Base-by-base conservation (phyloP, 768 basidiomycete species). In the Amylocystis lapponica region DNA sequence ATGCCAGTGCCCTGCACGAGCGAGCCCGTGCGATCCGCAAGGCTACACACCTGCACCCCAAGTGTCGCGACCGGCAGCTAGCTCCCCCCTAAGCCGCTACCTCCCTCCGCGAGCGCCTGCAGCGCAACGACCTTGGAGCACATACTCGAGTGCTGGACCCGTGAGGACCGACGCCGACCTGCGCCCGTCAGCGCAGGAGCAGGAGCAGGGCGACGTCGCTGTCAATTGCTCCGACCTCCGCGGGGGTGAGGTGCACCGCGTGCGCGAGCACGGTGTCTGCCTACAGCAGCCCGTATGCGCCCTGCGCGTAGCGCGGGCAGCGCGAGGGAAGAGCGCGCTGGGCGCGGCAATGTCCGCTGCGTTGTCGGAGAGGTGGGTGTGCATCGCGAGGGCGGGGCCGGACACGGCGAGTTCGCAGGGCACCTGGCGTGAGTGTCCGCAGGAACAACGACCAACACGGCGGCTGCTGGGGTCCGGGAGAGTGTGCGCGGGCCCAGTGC, bases 341-440 rank as follows among this genome's bases (percentile, higher is more conserved):
- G 86, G 82, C 52, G 76, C 75, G 20, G 64, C 68, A 42, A 95
- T 69, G 62, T 98, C 95, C 16, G 69, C 57, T 2, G 57, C 64
- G 60, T 92, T 95, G 67, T 98, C 95, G 12, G 85, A 79, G 33
- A 97, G 81, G 61, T 97, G 95, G 2, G 95, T 97, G 65, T 98
- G 95, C 39, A 96, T 86, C 40, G 75, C 74, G 26, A 98, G 70
- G 1, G 64, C 49, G 3, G 79, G 73, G 53, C 86, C 76, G 3
- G 69, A 58, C 17, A 65, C 57, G 0, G 85, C 85, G 30, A 95
- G 64, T 4, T 66, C 51, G 8, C 86, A 80, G 5, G 97, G 70
- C n/a, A n/a, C n/a, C n/a, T n/a, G n/a, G n/a, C n/a, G n/a, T n/a
- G n/a, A n/a, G n/a, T n/a, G n/a, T n/a, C n/a, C n/a, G n/a, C n/a